These are phyloP conservation scores for Syzygium aromaticum DNA, from an alignment of 345 rosid species.

Conservation along the genomic window DNA sequence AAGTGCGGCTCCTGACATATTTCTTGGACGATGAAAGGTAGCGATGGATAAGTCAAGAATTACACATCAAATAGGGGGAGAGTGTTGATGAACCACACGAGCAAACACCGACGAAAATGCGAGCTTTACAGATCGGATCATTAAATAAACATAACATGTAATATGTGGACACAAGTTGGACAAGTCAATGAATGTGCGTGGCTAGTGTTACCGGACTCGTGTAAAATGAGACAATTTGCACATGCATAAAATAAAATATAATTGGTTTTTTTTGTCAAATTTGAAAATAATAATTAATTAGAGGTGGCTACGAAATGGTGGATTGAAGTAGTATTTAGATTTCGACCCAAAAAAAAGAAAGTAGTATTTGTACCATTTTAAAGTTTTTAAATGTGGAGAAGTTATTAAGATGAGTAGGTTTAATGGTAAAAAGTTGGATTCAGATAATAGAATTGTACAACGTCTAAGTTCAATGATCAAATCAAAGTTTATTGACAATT, in stretches of 20 bases:
- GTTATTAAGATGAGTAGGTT: background rate
- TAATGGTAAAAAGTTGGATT: rapidly evolving
- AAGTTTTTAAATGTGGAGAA: background rate
- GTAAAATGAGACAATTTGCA: background rate
- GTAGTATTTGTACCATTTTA: no score
- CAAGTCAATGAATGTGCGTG: background rate
- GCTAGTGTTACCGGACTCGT: background rate
- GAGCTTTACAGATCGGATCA: background rate
- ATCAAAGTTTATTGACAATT: rapidly evolving
- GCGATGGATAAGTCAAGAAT: background rate
- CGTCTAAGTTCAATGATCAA: no score
- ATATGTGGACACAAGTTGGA: background rate
- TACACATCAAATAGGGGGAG: background rate
- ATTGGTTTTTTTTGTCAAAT: no score
- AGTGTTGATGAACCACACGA: background rate
- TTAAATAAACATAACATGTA: background rate
- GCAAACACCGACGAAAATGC: background rate
- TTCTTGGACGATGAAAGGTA: background rate
- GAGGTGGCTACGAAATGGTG: background rate
- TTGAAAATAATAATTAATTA: no score
- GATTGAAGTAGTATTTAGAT: background rate
- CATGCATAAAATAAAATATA: no score
- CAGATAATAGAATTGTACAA: background rate
- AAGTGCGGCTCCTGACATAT: no score
- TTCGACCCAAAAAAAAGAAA: rapidly evolving